These are phyloP conservation scores for Candida hispaniensis DNA, from an alignment of 805 yeast species.

Conservation along the genomic window DNA sequence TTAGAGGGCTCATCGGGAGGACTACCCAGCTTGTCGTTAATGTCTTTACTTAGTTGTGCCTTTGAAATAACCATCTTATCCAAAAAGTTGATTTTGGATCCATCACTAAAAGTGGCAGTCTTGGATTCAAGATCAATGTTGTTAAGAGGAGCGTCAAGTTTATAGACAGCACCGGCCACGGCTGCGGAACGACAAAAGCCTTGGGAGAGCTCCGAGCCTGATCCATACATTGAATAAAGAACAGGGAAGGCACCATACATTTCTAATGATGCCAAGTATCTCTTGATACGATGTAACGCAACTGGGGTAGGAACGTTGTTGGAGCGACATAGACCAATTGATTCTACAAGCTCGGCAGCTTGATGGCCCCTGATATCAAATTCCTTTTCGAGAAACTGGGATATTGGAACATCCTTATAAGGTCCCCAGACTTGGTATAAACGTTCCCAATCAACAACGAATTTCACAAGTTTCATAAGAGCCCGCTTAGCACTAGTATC, in stretches of 20 bases:
- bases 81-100: conserved; percentile 58
- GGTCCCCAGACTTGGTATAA: conserved; percentile 47
- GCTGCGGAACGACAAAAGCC: conserved; percentile 98
- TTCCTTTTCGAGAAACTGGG: conserved; percentile 46
- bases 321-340: conserved; percentile 69
- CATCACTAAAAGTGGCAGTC: conserved; percentile 53
- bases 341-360: conserved; percentile 69
- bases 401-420: conserved; percentile 47
- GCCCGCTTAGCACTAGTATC: conserved; percentile 66
- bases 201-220: conserved; percentile 91
- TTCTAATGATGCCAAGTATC: conserved; percentile 76
- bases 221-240: conserved; percentile 84
- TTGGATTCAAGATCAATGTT: conserved; percentile 50
- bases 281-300: conserved; percentile 70
- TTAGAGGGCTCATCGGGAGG: conserved; percentile 27
- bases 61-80: conserved; percentile 65
- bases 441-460: conserved; percentile 60
- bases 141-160: conserved; percentile 55
- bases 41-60: conserved; percentile 15
- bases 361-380: conserved; percentile 68
- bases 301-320: conserved; percentile 53
- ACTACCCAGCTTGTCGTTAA: conserved; percentile 20
- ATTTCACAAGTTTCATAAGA: conserved; percentile 85
- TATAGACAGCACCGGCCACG: conserved; percentile 92
- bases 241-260: conserved; percentile 94